Evolutionary conservation across 495 filamentous ascomycete genomes (phyloP).

Genomic region (Schizothecium vesticola): DNA sequence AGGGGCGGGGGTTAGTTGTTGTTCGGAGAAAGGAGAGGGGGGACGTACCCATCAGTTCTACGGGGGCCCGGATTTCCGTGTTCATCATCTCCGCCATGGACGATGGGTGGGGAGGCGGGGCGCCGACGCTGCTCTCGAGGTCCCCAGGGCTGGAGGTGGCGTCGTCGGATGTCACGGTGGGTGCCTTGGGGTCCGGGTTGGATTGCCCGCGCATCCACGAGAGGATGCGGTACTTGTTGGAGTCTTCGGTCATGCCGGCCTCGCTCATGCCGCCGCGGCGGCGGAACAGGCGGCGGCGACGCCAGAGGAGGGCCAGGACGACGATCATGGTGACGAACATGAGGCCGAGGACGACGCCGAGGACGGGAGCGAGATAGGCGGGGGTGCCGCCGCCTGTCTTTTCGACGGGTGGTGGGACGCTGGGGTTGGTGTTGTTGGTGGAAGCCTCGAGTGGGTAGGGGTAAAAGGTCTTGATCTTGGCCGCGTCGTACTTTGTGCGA

Average conservation of each 20-base stretch:
- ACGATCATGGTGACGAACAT: slow-evolving; percentile 50
- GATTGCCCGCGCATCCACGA: slow-evolving; percentile 41
- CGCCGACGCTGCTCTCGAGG: slow-evolving; percentile 20
- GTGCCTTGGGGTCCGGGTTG: slow-evolving; percentile 35
- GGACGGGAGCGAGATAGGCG: slow-evolving; percentile 55
- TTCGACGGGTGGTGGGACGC: neutral
- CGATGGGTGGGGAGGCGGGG: slow-evolving; percentile 10
- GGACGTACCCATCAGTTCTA: slow-evolving; percentile 43
- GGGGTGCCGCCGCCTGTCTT: slow-evolving; percentile 43
- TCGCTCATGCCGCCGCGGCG: slow-evolving; percentile 32
- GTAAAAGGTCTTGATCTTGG: slow-evolving; percentile 52
- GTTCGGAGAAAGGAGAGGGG: neutral
- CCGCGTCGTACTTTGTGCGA: slow-evolving; percentile 47
- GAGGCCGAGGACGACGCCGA: slow-evolving; percentile 62
- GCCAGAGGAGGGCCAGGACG: slow-evolving; percentile 50
- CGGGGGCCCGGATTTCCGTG: slow-evolving; percentile 26
- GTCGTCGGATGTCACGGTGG: slow-evolving; percentile 42
- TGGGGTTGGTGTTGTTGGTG: slow-evolving; percentile 33
- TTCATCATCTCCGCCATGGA: slow-evolving; percentile 36
- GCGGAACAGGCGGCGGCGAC: slow-evolving; percentile 41
- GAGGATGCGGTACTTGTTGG: slow-evolving; percentile 33
- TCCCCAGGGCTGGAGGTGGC: slow-evolving; percentile 16
- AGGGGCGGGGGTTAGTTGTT: slow-evolving; percentile 6
- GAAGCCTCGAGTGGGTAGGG: slow-evolving; percentile 47
- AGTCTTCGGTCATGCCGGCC: slow-evolving; percentile 39